phyloP scores from a whole-genome alignment of 1,284 basidiomycete genomes.

The Agaricales sp. region DNA sequence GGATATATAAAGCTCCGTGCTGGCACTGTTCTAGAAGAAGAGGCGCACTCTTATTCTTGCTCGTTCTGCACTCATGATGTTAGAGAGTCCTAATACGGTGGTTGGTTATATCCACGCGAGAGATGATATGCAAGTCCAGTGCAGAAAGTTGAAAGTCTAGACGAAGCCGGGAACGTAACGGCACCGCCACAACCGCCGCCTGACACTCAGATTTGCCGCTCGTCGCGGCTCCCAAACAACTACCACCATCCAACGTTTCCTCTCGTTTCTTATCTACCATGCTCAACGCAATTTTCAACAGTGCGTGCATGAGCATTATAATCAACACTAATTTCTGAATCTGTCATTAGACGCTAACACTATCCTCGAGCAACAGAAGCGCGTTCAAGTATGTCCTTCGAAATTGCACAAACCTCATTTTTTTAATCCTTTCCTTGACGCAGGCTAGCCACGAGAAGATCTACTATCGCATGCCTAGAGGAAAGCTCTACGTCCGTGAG shows the following conservation, averaged over 20 bases:
- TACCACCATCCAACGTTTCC: not conserved
- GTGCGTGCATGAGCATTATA: not conserved
- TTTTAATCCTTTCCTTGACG: not conserved
- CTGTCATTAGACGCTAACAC: not conserved
- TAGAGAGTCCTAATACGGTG: too few species aligned
- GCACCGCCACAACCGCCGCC: too few species aligned
- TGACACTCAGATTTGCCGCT: too few species aligned
- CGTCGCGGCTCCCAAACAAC: not conserved
- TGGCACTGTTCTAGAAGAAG: not conserved
- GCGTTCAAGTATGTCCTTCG: not conserved
- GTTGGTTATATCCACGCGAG: not conserved
- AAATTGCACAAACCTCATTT: not conserved
- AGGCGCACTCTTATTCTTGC: not conserved
- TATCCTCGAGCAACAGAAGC: not conserved
- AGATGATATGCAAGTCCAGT: too few species aligned
- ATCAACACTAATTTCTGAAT: not conserved
- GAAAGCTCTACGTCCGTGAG: conserved; percentile 1
- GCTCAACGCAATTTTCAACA: conserved; percentile 2
- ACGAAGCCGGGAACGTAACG: not conserved
- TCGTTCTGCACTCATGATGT: not conserved
- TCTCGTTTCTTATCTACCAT: not conserved
- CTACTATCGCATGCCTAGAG: not conserved
- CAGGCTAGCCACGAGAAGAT: not conserved
- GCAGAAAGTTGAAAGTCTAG: too few species aligned
- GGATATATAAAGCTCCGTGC: conserved; percentile 5